Percentiles rank a stretch among this genome's conserved stretches.
Evolutionary conservation across 2,329 filamentous ascomycete genomes (phyloP).

Genomic region (Daldinia sp.): DNA sequence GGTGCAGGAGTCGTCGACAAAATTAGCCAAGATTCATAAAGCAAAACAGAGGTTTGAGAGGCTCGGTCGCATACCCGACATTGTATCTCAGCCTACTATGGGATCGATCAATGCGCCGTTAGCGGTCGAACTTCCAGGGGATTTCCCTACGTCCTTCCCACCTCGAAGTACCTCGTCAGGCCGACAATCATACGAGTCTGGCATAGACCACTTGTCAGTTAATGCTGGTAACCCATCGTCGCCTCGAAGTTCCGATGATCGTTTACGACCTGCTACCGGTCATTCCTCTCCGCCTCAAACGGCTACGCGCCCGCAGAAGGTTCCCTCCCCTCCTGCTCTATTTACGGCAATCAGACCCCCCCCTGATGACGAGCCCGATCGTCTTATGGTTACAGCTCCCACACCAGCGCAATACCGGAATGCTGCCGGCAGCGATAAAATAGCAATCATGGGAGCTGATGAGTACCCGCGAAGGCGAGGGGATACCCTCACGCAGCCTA

Average conservation of each 20-base stretch:
- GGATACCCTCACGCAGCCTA: constrained; percentile 37
- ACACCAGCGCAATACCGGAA: constrained; percentile 66
- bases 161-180: constrained; percentile 52
- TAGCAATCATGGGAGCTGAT: constrained; percentile 68
- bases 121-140: constrained; percentile 67
- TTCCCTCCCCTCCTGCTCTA: constrained; percentile 33
- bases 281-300: constrained; percentile 46
- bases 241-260: constrained; percentile 61
- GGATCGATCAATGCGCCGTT: constrained; percentile 56
- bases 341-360: constrained; percentile 37
- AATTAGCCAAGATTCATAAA: constrained; percentile 83
- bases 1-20: constrained; percentile 78
- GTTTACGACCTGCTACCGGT: constrained; percentile 49
- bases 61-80: constrained; percentile 53
- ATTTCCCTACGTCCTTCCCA: constrained; percentile 55
- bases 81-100: constrained; percentile 52
- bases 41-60: constrained; percentile 74
- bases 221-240: constrained; percentile 49
- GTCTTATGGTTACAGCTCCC: constrained; percentile 64
- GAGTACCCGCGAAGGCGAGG: constrained; percentile 59
- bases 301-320: constrained; percentile 42
- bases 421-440: constrained; percentile 71
- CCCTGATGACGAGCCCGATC: constrained; percentile 57
- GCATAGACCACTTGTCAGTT: constrained; percentile 58
- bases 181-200: constrained; percentile 66